Percentiles rank a stretch among this genome's conserved stretches.
phyloP scores from a whole-genome alignment of 495 filamentous ascomycete species.

The Penicillium tannophilum region DNA sequence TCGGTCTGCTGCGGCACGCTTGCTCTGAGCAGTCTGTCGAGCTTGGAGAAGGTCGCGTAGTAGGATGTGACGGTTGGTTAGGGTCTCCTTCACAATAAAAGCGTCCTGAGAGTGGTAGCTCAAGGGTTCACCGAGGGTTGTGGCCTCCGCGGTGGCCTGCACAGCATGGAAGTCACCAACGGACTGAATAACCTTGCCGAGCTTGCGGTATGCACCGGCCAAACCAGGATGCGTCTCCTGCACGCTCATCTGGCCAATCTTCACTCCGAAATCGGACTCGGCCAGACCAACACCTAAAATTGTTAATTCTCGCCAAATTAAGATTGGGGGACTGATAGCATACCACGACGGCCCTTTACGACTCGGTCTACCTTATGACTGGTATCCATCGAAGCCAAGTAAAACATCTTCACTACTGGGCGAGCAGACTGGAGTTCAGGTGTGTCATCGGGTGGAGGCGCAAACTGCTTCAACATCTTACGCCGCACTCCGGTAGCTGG shows the following conservation, averaged over 20 bases:
- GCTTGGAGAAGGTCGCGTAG: conserved; percentile 90
- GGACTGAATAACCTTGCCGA: conserved; percentile 88
- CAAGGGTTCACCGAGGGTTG: conserved; percentile 89
- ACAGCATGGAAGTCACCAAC: conserved; percentile 96
- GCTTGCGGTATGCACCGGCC: conserved; percentile 86
- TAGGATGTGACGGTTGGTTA: conserved; percentile 98
- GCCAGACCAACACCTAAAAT: conserved; percentile 79
- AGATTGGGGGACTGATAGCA: conserved; percentile 20
- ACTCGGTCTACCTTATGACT: conserved; percentile 94
- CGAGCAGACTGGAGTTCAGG: conserved; percentile 88
- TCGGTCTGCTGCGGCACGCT: conserved; percentile 81
- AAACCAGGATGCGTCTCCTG: conserved; percentile 91
- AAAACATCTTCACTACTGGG: conserved; percentile 93
- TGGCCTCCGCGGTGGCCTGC: conserved; percentile 95
- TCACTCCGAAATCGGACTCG: conserved; percentile 91
- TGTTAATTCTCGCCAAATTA: conserved; percentile 12
- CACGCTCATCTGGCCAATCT: conserved; percentile 77
- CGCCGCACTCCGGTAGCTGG: conserved; percentile 94
- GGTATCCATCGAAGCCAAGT: conserved; percentile 91
- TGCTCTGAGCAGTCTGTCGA: conserved; percentile 75
- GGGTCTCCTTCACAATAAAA: conserved; percentile 97
- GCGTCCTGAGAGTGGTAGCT: conserved; percentile 95
- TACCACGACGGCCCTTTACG: conserved; percentile 90
- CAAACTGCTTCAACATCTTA: conserved; percentile 97
- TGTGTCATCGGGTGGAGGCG: conserved; percentile 95